These are phyloP conservation scores for Aspergillus nanangensis DNA, from an alignment of 495 filamentous ascomycete species.

Conservation along the genomic window DNA sequence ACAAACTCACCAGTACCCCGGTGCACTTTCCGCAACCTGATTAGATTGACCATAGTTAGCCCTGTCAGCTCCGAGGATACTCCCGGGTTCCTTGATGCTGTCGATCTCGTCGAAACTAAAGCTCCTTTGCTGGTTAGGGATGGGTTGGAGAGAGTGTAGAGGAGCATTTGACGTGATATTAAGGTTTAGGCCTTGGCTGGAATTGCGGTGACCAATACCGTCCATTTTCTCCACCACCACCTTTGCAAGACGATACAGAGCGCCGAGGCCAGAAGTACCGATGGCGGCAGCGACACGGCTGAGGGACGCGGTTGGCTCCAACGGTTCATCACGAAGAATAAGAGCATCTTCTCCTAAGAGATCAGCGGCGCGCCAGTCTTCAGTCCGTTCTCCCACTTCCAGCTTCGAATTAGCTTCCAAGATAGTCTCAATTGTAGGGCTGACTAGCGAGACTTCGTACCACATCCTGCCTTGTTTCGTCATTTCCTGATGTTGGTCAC, in stretches of 20 bases:
- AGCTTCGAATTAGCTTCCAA: slow-evolving; percentile 24
- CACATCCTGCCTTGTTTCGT: slow-evolving; percentile 30
- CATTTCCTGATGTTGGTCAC: slow-evolving; percentile 22
- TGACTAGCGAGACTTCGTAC: slow-evolving; percentile 40
- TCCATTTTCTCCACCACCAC: slow-evolving; percentile 34
- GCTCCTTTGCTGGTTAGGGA: slow-evolving; percentile 3
- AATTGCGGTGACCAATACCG: slow-evolving; percentile 29
- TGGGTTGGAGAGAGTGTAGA: too few relatives aligned
- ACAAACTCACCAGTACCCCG: too few relatives aligned
- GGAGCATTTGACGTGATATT: too few relatives aligned
- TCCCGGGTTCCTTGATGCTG: slow-evolving; percentile 19
- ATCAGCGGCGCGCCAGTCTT: slow-evolving; percentile 22
- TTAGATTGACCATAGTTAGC: too few relatives aligned
- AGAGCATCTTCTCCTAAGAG: slow-evolving; percentile 19
- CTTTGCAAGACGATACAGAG: slow-evolving; percentile 25
- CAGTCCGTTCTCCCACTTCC: slow-evolving; percentile 27
- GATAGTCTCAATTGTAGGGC: slow-evolving; percentile 19
- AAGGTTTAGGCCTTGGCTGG: too few relatives aligned
- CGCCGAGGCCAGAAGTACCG: slow-evolving; percentile 24
- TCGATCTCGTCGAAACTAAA: slow-evolving; percentile 13
- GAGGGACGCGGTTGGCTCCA: not conserved
- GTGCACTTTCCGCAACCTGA: too few relatives aligned
- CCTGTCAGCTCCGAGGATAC: too few relatives aligned
- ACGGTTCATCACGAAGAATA: not conserved
- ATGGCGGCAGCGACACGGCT: slow-evolving; percentile 19